A percentile compares a stretch with the other conserved stretches of the same genome.
phyloP scores from a whole-genome alignment of 148 eudicot genomes.

The Rheum nobile region DNA sequence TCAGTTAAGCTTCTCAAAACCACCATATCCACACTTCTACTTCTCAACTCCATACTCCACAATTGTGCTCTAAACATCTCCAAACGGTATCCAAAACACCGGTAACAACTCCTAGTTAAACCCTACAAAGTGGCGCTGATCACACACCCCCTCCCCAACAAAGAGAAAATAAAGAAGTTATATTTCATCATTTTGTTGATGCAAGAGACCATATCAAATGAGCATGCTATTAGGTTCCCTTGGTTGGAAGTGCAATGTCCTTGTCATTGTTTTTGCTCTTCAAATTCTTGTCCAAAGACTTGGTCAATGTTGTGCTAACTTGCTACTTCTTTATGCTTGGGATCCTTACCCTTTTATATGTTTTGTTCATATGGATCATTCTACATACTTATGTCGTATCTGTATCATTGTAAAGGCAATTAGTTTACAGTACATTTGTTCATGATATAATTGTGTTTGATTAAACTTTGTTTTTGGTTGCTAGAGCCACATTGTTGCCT shows the following conservation, averaged over 20 bases:
- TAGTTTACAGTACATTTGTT: background rate
- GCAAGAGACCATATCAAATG: constrained; percentile 97
- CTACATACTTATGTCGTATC: constrained; percentile 7
- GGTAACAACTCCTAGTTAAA: no score
- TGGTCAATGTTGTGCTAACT: constrained; percentile 90
- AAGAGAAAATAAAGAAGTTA: background rate
- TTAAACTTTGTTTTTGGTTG: constrained; percentile 8
- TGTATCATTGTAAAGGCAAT: background rate
- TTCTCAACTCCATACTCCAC: no score
- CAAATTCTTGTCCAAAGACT: constrained; percentile 86
- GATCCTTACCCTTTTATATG: constrained; percentile 84
- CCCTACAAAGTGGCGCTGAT: no score
- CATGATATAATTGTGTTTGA: background rate
- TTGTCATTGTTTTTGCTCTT: constrained; percentile 84
- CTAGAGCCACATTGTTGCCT: constrained; percentile 87
- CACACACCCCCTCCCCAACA: background rate
- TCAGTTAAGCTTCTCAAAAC: no score
- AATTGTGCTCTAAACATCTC: no score
- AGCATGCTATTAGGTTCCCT: constrained; percentile 95
- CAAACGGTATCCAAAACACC: no score
- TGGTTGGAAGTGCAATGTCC: constrained; percentile 96
- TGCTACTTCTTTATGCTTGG: constrained; percentile 91
- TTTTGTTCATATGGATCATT: constrained; percentile 18
- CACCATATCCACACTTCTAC: no score
- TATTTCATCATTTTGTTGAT: constrained; percentile 10